Conservation (phyloP, 2,329 filamentous ascomycete genomes). For the Scorias spongiosa region DNA sequence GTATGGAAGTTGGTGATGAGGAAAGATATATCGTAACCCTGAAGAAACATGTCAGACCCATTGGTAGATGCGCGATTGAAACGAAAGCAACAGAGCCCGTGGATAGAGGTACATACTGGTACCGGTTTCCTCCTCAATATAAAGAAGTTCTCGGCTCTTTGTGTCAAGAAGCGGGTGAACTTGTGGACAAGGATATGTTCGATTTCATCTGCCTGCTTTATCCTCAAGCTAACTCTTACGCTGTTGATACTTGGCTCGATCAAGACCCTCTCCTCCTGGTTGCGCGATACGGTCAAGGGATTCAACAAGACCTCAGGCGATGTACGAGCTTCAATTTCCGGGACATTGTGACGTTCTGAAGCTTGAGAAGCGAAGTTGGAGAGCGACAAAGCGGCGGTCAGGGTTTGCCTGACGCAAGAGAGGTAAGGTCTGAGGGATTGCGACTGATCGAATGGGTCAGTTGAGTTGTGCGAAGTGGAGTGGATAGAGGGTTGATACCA, state of each 20-base stretch:
- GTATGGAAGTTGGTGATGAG: constrained; percentile 98
- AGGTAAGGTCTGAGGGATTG: constrained; percentile 95
- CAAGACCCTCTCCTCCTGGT: constrained; percentile 91
- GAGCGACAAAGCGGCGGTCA: constrained; percentile 83
- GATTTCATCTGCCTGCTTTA: constrained; percentile 98
- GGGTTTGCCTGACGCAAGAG: constrained; percentile 83
- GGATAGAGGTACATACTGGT: constrained; percentile 46
- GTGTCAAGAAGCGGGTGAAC: constrained; percentile 91
- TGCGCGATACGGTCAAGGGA: constrained; percentile 77
- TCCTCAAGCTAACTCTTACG: constrained; percentile 92
- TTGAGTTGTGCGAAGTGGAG: too few relatives aligned
- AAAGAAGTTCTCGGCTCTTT: constrained; percentile 93
- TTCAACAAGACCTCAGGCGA: constrained; percentile 91
- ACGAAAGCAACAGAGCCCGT: not conserved
- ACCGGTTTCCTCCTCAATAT: constrained; percentile 90
- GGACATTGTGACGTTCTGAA: constrained; percentile 93
- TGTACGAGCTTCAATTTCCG: constrained; percentile 84
- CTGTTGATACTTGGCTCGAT: constrained; percentile 97
- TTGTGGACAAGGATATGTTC: constrained; percentile 97
- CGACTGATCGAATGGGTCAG: constrained; percentile 41
- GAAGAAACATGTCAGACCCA: constrained; percentile 3
- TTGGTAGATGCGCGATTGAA: not conserved
- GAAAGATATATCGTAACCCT: constrained; percentile 98
- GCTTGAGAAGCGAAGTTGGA: constrained; percentile 97
- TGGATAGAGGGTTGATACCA: too few relatives aligned